Conservation (phyloP, 2,329 filamentous ascomycete genomes). For the Conoideocrella luteorostrata region DNA sequence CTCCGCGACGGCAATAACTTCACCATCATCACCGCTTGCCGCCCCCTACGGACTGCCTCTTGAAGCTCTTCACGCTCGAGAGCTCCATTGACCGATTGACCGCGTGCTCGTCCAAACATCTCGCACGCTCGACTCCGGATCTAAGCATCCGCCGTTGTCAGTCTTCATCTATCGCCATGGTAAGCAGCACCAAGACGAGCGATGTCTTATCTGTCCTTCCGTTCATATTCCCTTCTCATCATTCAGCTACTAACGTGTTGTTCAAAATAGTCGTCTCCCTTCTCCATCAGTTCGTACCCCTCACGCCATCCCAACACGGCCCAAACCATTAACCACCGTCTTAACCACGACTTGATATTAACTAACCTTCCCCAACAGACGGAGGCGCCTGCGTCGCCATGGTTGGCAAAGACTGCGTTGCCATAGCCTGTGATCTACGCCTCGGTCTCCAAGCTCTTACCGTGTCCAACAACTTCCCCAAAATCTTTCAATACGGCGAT, state of each 20-base stretch:
- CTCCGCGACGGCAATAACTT: conserved; percentile 4
- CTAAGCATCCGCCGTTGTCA: not conserved
- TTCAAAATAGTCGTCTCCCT: conserved; percentile 67
- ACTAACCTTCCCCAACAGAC: conserved; percentile 34
- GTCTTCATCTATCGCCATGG: conserved; percentile 3
- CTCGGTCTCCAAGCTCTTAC: conserved; percentile 95
- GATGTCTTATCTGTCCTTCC: not conserved
- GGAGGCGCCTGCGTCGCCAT: conserved; percentile 96
- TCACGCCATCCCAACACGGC: not conserved
- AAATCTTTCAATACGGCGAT: conserved; percentile 96
- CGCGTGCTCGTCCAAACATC: not conserved
- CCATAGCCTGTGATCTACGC: conserved; percentile 97
- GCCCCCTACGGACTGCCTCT: too few species aligned
- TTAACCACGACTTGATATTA: not conserved
- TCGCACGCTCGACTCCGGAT: not conserved
- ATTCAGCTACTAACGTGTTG: conserved; percentile 20
- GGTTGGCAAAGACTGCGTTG: conserved; percentile 99
- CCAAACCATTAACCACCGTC: not conserved
- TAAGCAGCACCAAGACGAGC: not conserved
- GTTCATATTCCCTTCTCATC: not conserved
- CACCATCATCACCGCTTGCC: not conserved
- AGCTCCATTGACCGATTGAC: not conserved
- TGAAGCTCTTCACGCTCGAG: not conserved
- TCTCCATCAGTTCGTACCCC: conserved; percentile 82
- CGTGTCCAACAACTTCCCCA: conserved; percentile 99